Percentiles rank a stretch among this genome's conserved stretches.
These are phyloP conservation scores for Macrophomina tecta DNA, from an alignment of 2,329 filamentous ascomycete species.

Conservation along the genomic window DNA sequence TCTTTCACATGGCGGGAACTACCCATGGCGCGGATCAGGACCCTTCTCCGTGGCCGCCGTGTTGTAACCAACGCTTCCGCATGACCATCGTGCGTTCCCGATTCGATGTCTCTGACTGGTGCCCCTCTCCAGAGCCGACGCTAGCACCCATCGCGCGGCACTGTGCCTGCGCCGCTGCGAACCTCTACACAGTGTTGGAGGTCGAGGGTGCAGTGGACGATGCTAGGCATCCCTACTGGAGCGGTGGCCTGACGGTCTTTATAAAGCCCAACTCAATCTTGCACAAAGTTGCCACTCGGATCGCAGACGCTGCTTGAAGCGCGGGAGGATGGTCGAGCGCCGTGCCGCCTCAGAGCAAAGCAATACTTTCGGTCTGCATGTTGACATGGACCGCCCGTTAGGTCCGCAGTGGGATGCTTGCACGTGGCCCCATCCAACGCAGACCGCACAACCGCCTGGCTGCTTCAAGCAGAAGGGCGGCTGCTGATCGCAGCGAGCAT, in stretches of 20 bases:
- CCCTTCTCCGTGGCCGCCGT: slow-evolving; percentile 22
- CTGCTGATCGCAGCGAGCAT: slow-evolving; percentile 17
- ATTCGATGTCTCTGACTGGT: not conserved
- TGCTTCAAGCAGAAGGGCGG: slow-evolving; percentile 4
- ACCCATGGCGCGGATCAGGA: slow-evolving; percentile 23
- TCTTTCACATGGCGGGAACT: slow-evolving; percentile 15
- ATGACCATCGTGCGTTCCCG: slow-evolving; percentile 21
- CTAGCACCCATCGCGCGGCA: not conserved
- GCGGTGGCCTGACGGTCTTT: slow-evolving; percentile 1
- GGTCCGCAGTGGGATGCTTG: not conserved
- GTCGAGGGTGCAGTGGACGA: not conserved
- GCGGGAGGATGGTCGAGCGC: not conserved
- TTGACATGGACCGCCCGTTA: not conserved
- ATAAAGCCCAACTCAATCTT: slow-evolving; percentile 7
- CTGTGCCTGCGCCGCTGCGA: slow-evolving; percentile 3
- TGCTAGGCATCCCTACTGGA: not conserved
- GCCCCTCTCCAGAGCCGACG: not conserved
- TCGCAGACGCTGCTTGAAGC: slow-evolving; percentile 2
- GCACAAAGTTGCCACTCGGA: not conserved
- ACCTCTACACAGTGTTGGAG: slow-evolving; percentile 1
- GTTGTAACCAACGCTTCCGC: slow-evolving; percentile 18
- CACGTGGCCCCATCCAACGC: slow-evolving; percentile 6
- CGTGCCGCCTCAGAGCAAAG: not conserved
- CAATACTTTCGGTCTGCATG: not conserved
- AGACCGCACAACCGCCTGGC: slow-evolving; percentile 10